Conservation (phyloP, 192 early-diverging fungal species). For the Helicostylum pulchrum region DNA sequence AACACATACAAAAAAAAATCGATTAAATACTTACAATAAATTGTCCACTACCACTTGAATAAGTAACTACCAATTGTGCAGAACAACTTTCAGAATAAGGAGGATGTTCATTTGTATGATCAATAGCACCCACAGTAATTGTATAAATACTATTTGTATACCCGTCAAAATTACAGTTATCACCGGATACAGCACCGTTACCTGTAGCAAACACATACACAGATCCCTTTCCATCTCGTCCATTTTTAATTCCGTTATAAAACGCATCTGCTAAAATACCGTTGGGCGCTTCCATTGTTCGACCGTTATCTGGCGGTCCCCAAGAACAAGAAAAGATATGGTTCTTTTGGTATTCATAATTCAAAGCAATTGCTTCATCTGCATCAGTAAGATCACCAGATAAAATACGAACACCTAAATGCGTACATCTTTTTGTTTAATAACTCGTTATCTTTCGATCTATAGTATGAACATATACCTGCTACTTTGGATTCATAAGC, state of each 20-base stretch:
- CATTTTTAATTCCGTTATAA: conserved; percentile 67
- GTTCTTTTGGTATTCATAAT: conserved; percentile 75
- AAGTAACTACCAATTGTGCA: conserved; percentile 88
- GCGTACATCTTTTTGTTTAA: background rate
- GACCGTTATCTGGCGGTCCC: conserved; percentile 82
- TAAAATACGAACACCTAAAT: conserved; percentile 66
- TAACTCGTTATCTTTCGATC: no score
- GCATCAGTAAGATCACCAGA: conserved; percentile 72
- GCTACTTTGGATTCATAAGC: conserved; percentile 72
- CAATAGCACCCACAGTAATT: conserved; percentile 87
- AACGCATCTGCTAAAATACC: conserved; percentile 72
- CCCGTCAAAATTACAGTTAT: conserved; percentile 97
- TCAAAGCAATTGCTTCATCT: conserved; percentile 78
- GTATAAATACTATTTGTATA: conserved; percentile 97
- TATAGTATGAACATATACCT: no score
- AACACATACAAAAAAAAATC: background rate
- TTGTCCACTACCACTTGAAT: conserved; percentile 70
- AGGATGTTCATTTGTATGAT: conserved; percentile 71
- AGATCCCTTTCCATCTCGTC: conserved; percentile 73
- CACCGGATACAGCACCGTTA: conserved; percentile 74
- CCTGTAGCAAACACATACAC: conserved; percentile 94
- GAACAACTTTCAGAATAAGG: conserved; percentile 86
- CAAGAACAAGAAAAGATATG: conserved; percentile 85
- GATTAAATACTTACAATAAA: conserved; percentile 68
- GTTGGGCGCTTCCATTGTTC: conserved; percentile 71